Evolutionary conservation across 1,284 basidiomycete species (phyloP).

Genomic region (Leucoagaricus sp.): DNA sequence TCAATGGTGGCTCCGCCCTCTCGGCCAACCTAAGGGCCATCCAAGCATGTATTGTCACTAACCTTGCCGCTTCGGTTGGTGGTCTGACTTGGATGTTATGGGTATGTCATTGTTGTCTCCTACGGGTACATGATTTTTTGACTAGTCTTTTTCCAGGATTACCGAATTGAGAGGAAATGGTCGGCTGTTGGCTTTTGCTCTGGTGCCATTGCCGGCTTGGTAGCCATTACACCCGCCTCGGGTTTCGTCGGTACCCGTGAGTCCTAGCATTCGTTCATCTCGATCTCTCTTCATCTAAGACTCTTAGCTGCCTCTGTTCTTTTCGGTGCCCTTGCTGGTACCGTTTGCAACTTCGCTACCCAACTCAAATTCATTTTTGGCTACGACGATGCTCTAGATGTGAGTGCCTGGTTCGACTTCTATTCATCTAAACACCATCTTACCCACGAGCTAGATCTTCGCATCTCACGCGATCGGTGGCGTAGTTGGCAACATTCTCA

Average conservation of each 20-base stretch:
- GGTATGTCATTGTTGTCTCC: constrained; percentile 16
- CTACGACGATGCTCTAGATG: constrained; percentile 84
- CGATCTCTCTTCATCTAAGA: background rate
- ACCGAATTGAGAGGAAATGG: constrained; percentile 91
- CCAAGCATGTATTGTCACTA: constrained; percentile 92
- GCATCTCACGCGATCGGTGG: constrained; percentile 91
- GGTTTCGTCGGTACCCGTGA: constrained; percentile 84
- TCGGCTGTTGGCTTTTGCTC: constrained; percentile 96
- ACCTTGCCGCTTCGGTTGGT: constrained; percentile 83
- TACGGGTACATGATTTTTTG: background rate
- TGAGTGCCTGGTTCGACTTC: constrained; percentile 32
- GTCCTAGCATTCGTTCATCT: constrained; percentile 18
- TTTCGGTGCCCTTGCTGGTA: constrained; percentile 86
- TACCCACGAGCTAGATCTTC: constrained; percentile 63
- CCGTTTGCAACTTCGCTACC: constrained; percentile 91
- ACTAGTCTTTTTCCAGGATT: constrained; percentile 58
- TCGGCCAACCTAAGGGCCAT: constrained; percentile 87
- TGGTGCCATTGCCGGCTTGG: constrained; percentile 89
- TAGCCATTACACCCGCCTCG: constrained; percentile 90
- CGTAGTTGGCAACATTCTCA: constrained; percentile 84
- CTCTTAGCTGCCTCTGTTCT: constrained; percentile 71
- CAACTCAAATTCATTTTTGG: constrained; percentile 84
- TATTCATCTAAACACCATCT: background rate
- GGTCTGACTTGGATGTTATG: constrained; percentile 93
- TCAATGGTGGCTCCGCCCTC: constrained; percentile 87